Conservation (phyloP, 495 filamentous ascomycete genomes). For the Neurospora intermedia region DNA sequence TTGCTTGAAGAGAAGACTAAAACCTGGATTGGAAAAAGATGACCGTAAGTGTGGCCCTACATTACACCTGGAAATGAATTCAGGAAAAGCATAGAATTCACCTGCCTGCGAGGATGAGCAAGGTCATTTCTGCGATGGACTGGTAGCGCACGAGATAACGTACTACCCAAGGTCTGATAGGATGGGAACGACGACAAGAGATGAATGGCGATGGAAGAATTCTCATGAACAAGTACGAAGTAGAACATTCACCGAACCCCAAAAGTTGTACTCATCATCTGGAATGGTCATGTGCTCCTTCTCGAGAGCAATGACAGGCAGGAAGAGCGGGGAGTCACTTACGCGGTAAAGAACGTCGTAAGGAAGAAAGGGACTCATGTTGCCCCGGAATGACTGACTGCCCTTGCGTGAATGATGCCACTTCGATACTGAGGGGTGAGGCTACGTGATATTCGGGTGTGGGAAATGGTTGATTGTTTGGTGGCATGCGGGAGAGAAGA, state of each 20-base stretch:
- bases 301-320: not conserved
- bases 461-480: too few relatives aligned
- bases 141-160: not conserved
- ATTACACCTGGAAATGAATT: not conserved
- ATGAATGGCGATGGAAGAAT: not conserved
- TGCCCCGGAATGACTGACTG: not conserved
- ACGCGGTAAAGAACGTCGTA: not conserved
- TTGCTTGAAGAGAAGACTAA: conserved; percentile 9
- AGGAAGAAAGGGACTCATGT: not conserved
- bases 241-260: not conserved
- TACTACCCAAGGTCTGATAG: not conserved
- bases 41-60: too few relatives aligned
- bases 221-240: not conserved
- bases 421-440: not conserved
- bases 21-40: conserved; percentile 7
- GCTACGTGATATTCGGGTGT: too few relatives aligned
- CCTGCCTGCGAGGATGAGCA: conserved; percentile 7
- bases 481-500: too few relatives aligned
- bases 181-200: not conserved
- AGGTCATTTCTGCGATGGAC: not conserved
- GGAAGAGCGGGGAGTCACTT: not conserved
- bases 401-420: not conserved
- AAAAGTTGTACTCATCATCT: not conserved
- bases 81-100: not conserved
- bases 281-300: not conserved